Evolutionary conservation across 306 rosid genomes (phyloP).

Genomic region (Malus asiatica): DNA sequence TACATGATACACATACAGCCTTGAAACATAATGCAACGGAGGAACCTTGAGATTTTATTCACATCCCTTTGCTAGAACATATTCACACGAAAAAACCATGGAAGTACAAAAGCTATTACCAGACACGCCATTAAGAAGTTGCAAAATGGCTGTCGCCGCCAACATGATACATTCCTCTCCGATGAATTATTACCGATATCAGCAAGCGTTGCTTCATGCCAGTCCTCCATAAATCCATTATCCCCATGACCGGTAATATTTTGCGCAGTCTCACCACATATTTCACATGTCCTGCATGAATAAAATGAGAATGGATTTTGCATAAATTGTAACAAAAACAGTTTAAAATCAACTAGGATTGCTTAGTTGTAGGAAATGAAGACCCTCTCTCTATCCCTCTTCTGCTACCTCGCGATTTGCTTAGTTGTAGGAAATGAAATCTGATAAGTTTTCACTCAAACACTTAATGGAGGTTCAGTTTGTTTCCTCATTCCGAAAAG

Average conservation of each 20-base stretch:
- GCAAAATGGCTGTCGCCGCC: slow-evolving; percentile 93
- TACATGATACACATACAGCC: slow-evolving; percentile 5
- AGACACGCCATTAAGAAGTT: slow-evolving; percentile 97
- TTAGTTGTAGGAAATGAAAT: too few relatives aligned
- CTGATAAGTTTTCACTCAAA: too few relatives aligned
- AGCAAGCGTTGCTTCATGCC: slow-evolving; percentile 63
- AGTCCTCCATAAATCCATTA: slow-evolving; percentile 63
- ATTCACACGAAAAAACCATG: slow-evolving; percentile 90
- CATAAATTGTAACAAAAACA: neutral
- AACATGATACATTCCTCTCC: slow-evolving; percentile 43
- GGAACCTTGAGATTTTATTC: slow-evolving; percentile 2
- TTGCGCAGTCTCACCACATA: slow-evolving; percentile 72
- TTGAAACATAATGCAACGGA: slow-evolving; percentile 19
- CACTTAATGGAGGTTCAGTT: neutral
- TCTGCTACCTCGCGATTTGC: neutral
- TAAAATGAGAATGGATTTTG: slow-evolving; percentile 2
- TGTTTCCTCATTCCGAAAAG: neutral
- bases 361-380: neutral
- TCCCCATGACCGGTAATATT: slow-evolving; percentile 47
- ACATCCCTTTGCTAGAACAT: slow-evolving; percentile 52
- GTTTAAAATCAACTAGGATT: neutral
- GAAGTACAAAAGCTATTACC: slow-evolving; percentile 89
- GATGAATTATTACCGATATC: slow-evolving; percentile 27
- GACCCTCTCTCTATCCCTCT: neutral
- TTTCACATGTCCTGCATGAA: slow-evolving; percentile 64